phyloP scores from a whole-genome alignment of 495 filamentous ascomycete species.

The Polyplosphaeria fusca region DNA sequence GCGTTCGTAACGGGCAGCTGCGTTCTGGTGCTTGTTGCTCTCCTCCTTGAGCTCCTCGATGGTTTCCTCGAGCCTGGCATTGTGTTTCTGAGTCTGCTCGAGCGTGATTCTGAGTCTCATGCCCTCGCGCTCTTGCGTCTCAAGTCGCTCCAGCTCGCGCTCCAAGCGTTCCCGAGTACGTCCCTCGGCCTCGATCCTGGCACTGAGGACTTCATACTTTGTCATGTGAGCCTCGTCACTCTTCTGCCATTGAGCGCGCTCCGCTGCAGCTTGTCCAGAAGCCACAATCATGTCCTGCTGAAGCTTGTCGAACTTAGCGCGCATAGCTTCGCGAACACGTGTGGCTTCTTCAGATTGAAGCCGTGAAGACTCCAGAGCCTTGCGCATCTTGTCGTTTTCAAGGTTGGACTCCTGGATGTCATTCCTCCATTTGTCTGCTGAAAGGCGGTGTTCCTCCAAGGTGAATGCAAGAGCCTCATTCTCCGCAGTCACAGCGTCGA shows the following conservation, averaged over 20 bases:
- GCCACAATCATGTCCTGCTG: conserved; percentile 80
- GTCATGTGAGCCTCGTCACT: conserved; percentile 70
- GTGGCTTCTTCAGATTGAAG: conserved; percentile 82
- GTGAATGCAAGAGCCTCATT: conserved; percentile 57
- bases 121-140: conserved; percentile 69
- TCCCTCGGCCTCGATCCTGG: conserved; percentile 71
- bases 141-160: conserved; percentile 70
- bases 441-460: conserved; percentile 60
- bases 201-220: conserved; percentile 74
- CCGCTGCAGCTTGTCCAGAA: conserved; percentile 71
- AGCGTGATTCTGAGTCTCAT: conserved; percentile 52
- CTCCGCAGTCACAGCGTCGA: conserved; percentile 62
- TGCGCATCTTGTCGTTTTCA: conserved; percentile 54
- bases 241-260: conserved; percentile 71
- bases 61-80: conserved; percentile 60
- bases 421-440: conserved; percentile 53
- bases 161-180: conserved; percentile 76
- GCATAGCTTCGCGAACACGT: conserved; percentile 70
- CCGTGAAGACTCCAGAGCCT: conserved; percentile 63
- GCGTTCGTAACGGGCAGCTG: conserved; percentile 67
- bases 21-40: conserved; percentile 59
- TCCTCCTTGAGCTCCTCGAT: conserved; percentile 65
- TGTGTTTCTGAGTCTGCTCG: conserved; percentile 55
- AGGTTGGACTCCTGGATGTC: conserved; percentile 53
- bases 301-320: conserved; percentile 72